phyloP scores from a whole-genome alignment of 2,329 filamentous ascomycete species.

The Helotiales sp. region DNA sequence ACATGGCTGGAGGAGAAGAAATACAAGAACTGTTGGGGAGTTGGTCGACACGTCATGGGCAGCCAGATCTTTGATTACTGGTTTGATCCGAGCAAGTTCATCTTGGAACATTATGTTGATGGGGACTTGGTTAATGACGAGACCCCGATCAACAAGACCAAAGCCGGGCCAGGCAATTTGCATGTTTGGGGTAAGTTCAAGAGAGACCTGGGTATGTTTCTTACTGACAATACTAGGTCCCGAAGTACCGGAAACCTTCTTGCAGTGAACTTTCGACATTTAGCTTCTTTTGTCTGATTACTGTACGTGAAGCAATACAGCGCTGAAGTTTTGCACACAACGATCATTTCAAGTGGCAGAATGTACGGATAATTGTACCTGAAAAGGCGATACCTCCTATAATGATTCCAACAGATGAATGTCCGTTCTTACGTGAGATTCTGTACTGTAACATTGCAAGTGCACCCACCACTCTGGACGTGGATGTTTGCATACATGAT shows the following conservation, averaged over 20 bases:
- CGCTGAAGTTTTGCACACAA: background rate
- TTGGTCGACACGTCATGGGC: slow-evolving; percentile 69
- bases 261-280: slow-evolving; percentile 11
- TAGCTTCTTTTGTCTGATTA: too few relatives aligned
- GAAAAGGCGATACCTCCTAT: background rate
- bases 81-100: slow-evolving; percentile 59
- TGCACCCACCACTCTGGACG: background rate
- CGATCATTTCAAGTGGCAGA: background rate
- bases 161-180: slow-evolving; percentile 20
- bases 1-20: slow-evolving; percentile 64
- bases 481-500: too few relatives aligned
- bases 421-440: background rate
- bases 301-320: too few relatives aligned
- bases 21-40: slow-evolving; percentile 68
- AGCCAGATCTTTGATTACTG: slow-evolving; percentile 73
- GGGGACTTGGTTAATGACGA: slow-evolving; percentile 61
- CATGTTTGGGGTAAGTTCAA: slow-evolving; percentile 33
- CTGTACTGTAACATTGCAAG: background rate
- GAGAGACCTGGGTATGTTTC: background rate
- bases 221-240: slow-evolving; percentile 21
- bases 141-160: slow-evolving; percentile 21
- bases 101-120: slow-evolving; percentile 71
- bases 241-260: slow-evolving; percentile 24
- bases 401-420: background rate
- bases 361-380: background rate